A percentile compares a stretch with the other conserved stretches of the same genome.
phyloP scores from a whole-genome alignment of 2,329 filamentous ascomycete genomes.

The Alternaria tenuissima region DNA sequence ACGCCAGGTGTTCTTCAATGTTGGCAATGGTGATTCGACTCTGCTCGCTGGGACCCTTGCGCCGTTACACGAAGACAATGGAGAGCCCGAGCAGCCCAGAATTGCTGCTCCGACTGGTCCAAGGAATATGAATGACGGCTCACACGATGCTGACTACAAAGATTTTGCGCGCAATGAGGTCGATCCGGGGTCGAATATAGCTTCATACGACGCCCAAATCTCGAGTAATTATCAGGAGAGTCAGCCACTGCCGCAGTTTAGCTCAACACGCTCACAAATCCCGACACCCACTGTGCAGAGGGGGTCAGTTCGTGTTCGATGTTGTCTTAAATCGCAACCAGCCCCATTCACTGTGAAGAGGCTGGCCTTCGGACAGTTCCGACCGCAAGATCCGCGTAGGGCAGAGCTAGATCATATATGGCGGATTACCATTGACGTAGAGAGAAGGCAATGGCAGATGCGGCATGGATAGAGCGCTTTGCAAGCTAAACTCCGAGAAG shows the following conservation, averaged over 20 bases:
- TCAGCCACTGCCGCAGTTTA: neutral
- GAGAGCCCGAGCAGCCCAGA: neutral
- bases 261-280: neutral
- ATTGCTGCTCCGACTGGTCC: neutral
- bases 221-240: neutral
- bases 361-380: neutral
- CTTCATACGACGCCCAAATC: neutral
- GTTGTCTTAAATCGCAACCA: neutral
- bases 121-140: neutral
- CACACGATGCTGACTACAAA: neutral
- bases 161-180: neutral
- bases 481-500: neutral
- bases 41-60: neutral
- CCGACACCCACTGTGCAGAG: neutral
- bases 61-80: neutral
- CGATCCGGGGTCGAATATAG: neutral
- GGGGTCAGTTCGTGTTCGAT: neutral
- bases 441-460: neutral
- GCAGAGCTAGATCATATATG: neutral
- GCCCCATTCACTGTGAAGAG: neutral
- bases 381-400: neutral
- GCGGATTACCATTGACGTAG: neutral
- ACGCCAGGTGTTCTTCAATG: neutral
- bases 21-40: neutral
- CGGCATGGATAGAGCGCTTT: neutral